Conservation (phyloP, 169 alveolate genomes). For the Cryptosporidium sp. region DNA sequence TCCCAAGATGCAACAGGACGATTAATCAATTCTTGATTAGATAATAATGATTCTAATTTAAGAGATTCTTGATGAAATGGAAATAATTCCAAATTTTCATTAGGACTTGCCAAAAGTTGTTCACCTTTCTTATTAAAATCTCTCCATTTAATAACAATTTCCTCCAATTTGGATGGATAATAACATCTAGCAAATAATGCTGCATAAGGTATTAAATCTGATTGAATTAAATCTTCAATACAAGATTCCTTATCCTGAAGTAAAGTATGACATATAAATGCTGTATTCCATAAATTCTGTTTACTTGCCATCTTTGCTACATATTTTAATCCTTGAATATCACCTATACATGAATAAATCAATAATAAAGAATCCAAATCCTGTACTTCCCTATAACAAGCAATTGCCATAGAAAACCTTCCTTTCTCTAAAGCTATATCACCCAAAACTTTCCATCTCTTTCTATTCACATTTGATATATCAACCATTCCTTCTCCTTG, state of each 20-base stretch:
- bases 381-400: constrained; percentile 81
- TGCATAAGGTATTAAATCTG: constrained; percentile 87
- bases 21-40: neutral
- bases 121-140: constrained; percentile 17
- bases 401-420: constrained; percentile 82
- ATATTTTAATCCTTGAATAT: constrained; percentile 78
- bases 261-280: constrained; percentile 83
- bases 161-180: constrained; percentile 83
- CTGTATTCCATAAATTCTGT: constrained; percentile 84
- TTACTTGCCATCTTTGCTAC: constrained; percentile 81
- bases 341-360: constrained; percentile 82
- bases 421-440: constrained; percentile 82
- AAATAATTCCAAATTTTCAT: constrained; percentile 10
- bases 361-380: constrained; percentile 83
- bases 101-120: constrained; percentile 45
- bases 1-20: constrained; percentile 57
- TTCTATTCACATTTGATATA: constrained; percentile 75
- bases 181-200: constrained; percentile 90
- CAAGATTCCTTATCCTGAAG: constrained; percentile 82
- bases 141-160: constrained; percentile 84
- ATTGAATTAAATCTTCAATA: constrained; percentile 81
- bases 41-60: neutral
- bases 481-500: constrained; percentile 7
- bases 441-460: constrained; percentile 86
- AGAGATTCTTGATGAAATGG: constrained; percentile 29